Evolutionary conservation across 2,329 filamentous ascomycete species (phyloP).

Genomic region (Bipolaris oryzae): DNA sequence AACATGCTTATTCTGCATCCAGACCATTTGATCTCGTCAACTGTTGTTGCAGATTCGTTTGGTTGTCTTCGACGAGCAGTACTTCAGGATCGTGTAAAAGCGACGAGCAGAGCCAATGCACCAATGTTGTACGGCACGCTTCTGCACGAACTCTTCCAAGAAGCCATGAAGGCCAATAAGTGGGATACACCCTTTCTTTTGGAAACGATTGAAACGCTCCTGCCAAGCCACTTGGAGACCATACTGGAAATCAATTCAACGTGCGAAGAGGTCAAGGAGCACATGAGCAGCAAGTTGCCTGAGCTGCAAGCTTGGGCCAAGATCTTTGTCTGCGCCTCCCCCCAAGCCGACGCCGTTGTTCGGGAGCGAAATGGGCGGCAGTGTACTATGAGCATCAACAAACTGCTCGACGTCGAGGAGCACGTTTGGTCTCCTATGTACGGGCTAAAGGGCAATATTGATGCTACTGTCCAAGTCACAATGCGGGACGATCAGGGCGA

Average conservation of each 20-base stretch:
- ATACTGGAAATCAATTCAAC: conserved; percentile 85
- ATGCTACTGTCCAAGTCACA: conserved; percentile 89
- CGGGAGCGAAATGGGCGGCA: conserved; percentile 79
- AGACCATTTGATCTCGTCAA: conserved; percentile 93
- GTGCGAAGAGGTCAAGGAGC: conserved; percentile 72
- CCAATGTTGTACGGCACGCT: conserved; percentile 91
- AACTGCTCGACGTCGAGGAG: conserved; percentile 94
- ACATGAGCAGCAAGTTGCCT: conserved; percentile 81
- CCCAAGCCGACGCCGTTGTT: conserved; percentile 74
- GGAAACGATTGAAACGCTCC: conserved; percentile 68
- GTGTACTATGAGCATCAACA: conserved; percentile 83
- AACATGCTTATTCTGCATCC: conserved; percentile 92
- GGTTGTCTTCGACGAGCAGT: conserved; percentile 89
- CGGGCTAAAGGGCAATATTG: conserved; percentile 95
- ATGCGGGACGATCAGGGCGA: conserved; percentile 72
- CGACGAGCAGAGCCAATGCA: conserved; percentile 77
- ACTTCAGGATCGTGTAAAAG: conserved; percentile 92
- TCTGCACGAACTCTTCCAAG: conserved; percentile 93
- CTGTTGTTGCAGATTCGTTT: conserved; percentile 95
- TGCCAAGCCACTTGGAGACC: conserved; percentile 83
- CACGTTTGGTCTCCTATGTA: conserved; percentile 99
- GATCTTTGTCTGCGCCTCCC: conserved; percentile 74
- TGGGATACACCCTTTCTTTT: conserved; percentile 76
- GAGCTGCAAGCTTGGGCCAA: conserved; percentile 84
- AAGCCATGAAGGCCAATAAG: conserved; percentile 79